Evolutionary conservation across 2,329 filamentous ascomycete genomes (phyloP), one percentile per base, ranked within the genome.

Genomic region (Colletotrichum noveboracense): DNA sequence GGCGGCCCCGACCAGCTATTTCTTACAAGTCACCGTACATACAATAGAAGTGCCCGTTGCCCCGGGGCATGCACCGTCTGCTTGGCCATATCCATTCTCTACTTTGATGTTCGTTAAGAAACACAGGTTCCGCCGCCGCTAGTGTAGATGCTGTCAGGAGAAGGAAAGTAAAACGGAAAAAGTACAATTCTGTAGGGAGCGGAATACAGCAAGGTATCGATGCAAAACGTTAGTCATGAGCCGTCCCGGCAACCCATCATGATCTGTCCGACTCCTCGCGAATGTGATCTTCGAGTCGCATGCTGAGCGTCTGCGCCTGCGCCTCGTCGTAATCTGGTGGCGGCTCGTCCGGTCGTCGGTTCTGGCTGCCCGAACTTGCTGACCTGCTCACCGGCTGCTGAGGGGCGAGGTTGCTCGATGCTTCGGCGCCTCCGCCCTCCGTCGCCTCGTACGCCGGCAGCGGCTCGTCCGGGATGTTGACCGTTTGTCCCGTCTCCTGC

Each of bases 271-370:
- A 88, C 79, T 94, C 94, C 76, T 94, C 91, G 61, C 93, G 93
- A 78, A 96, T 89, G 76, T 94, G 94, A 79, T 95, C 92, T 82
- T 95, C 91, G 26, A 93, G 85, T 66, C 86, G 87, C 81, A 88
- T 90, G 76, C 86, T 88, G 32, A 93, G 83, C 32, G 91, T 91
- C 79, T 93, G 91, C n/a, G 90, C 92, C 84, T 98, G 96, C 32
- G 95, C 94, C 84, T 98, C 95, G 80, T 98, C 96, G 82, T 98
- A 98, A 43, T 93, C 94, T 66, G 96, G 96, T 64, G 96, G 96
- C 7, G 96, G 95, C 82, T 97, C 96, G 85, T 93, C 80, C 80
- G 95, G 85, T 86, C 84, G 86, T 68, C 83, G 82, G 48, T 78
- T 79, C 61, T 84, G 82, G 77, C 82, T 86, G 14, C 83, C 82